Conservation (phyloP, 2,329 filamentous ascomycete genomes). For the Fusarium sp. region DNA sequence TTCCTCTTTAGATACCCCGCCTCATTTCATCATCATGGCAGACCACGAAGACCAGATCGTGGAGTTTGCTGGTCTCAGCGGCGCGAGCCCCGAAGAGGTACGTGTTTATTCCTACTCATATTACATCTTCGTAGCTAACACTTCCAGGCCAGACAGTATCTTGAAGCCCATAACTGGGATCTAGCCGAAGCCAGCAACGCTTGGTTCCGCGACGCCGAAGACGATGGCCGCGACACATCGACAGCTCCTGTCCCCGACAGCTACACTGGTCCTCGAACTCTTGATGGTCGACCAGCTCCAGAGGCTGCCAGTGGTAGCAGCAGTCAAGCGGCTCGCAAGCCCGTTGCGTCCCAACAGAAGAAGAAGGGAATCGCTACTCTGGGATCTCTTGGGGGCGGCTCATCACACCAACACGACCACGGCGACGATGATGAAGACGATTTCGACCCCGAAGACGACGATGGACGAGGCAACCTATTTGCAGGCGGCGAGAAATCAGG, state of each 20-base stretch:
- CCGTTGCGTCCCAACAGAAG: constrained; percentile 60
- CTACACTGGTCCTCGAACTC: constrained; percentile 74
- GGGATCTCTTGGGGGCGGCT: constrained; percentile 67
- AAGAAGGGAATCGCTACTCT: constrained; percentile 74
- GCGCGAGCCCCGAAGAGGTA: constrained; percentile 50
- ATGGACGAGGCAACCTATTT: constrained; percentile 78
- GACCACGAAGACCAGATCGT: constrained; percentile 49
- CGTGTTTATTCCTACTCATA: background rate
- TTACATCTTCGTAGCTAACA: background rate
- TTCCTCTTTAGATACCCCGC: constrained; percentile 40
- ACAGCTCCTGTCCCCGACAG: constrained; percentile 59
- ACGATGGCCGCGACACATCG: constrained; percentile 64
- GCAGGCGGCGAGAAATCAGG: constrained; percentile 89
- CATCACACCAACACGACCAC: constrained; percentile 65
- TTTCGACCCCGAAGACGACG: constrained; percentile 69
- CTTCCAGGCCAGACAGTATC: constrained; percentile 75
- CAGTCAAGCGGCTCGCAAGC: constrained; percentile 55
- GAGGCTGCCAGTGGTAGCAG: constrained; percentile 50
- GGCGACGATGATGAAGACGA: constrained; percentile 74
- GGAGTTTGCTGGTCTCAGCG: constrained; percentile 50
- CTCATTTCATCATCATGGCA: constrained; percentile 50
- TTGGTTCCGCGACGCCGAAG: constrained; percentile 68
- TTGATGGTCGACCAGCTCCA: constrained; percentile 74
- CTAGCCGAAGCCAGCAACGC: constrained; percentile 73
- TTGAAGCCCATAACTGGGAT: constrained; percentile 77